phyloP scores from a whole-genome alignment of 768 basidiomycete species.

The Panellus pusillus region DNA sequence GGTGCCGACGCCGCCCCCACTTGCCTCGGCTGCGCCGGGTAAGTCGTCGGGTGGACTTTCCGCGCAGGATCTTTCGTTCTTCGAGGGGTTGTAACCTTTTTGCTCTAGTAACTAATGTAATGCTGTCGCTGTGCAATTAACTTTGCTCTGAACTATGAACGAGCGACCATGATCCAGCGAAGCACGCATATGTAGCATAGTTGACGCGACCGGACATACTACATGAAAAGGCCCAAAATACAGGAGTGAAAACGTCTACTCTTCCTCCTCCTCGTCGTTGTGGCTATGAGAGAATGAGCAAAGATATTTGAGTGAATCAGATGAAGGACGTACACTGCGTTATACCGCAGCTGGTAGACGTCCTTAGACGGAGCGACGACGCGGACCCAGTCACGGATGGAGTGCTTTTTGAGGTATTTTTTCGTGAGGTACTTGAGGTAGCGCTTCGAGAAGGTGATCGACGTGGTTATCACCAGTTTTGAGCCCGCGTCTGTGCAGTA shows the following conservation, averaged over 20 bases:
- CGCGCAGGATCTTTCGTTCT: constrained; percentile 85
- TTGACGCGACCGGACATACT: constrained; percentile 12
- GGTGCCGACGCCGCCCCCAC: constrained; percentile 15
- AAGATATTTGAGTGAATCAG: background rate
- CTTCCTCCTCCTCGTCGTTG: constrained; percentile 57
- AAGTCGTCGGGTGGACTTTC: constrained; percentile 57
- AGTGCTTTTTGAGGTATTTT: constrained; percentile 99
- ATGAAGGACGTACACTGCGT: constrained; percentile 68
- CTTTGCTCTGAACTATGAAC: background rate
- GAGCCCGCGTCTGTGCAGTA: constrained; percentile 47
- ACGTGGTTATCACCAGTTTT: constrained; percentile 83
- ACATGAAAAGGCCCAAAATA: constrained; percentile 12
- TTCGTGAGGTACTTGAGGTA: constrained; percentile 99
- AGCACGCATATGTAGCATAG: constrained; percentile 11
- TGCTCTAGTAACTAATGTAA: constrained; percentile 7
- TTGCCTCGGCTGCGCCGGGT: constrained; percentile 23
- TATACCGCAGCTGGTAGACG: constrained; percentile 90
- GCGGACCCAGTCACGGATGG: constrained; percentile 94
- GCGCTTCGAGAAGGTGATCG: constrained; percentile 91
- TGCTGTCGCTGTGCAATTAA: constrained; percentile 9
- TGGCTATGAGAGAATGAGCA: constrained; percentile 31
- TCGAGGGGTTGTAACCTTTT: constrained; percentile 62
- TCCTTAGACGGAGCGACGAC: constrained; percentile 95
- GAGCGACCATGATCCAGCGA: background rate
- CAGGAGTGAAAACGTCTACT: constrained; percentile 30